phyloP scores from a whole-genome alignment of 257 asterid genomes.

The Craterostigma plantagineum region DNA sequence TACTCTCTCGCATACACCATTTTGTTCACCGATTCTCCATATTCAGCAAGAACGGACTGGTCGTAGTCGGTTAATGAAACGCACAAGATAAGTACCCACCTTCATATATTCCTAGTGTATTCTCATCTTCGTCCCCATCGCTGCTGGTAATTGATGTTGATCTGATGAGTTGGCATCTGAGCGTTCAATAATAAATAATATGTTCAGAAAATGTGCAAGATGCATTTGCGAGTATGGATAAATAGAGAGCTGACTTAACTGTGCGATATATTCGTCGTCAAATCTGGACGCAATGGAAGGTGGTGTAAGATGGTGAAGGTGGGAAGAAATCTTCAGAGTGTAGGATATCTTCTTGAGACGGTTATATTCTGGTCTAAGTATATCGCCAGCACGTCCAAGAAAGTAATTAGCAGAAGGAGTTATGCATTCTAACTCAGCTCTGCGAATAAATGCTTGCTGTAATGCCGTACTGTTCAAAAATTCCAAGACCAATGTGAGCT shows the following conservation, averaged over 20 bases:
- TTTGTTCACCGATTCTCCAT: conserved; percentile 12
- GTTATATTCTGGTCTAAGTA: conserved; percentile 33
- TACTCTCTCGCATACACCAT: conserved; percentile 12
- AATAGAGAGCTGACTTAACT: too few relatives aligned
- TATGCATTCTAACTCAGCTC: conserved; percentile 33
- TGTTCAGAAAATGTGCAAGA: too few relatives aligned
- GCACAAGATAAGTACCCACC: conserved; percentile 13
- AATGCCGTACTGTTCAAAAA: conserved; percentile 31
- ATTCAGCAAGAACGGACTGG: conserved; percentile 1
- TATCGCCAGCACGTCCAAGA: conserved; percentile 41
- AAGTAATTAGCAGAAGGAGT: conserved; percentile 35
- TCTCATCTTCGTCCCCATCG: too few relatives aligned
- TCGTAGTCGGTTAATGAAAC: conserved; percentile 15
- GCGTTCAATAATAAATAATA: too few relatives aligned
- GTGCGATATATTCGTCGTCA: too few relatives aligned
- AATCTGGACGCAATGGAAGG: conserved; percentile 1
- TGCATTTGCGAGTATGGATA: too few relatives aligned
- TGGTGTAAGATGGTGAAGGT: conserved; percentile 20
- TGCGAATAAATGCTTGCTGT: conserved; percentile 29
- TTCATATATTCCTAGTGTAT: conserved; percentile 14
- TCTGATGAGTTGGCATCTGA: conserved; percentile 19
- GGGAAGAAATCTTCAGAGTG: conserved; percentile 16
- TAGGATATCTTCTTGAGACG: conserved; percentile 31
- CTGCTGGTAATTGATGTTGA: too few relatives aligned
- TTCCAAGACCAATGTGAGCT: conserved; percentile 30